Evolutionary conservation across 73 alveolate genomes (phyloP).

Genomic region (Blepharisma stoltei): DNA sequence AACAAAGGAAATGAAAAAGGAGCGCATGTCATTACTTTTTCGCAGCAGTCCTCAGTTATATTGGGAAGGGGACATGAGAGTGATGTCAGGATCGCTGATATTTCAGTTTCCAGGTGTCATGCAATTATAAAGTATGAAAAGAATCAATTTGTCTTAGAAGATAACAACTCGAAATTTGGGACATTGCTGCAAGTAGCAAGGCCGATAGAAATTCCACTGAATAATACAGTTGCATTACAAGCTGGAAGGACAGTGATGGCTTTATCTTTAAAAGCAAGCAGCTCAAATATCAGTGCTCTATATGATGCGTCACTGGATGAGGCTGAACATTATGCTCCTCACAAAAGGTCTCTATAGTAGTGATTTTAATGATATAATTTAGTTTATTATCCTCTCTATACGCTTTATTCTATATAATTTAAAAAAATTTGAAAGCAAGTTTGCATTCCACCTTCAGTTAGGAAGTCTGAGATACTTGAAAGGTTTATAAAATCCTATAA

Average conservation of each 20-base stretch:
- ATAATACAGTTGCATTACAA: background rate
- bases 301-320: too few relatives aligned
- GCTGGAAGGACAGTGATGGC: constrained; percentile 14
- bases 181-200: constrained; percentile 52
- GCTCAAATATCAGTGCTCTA: too few relatives aligned
- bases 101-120: constrained; percentile 81
- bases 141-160: constrained; percentile 44
- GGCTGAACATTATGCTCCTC: too few relatives aligned
- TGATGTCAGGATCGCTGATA: constrained; percentile 73
- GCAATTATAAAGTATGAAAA: constrained; percentile 51
- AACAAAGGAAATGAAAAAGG: constrained; percentile 36
- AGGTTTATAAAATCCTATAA: too few relatives aligned
- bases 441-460: too few relatives aligned
- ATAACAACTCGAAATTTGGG: constrained; percentile 74
- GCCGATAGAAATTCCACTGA: background rate
- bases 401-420: too few relatives aligned
- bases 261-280: background rate
- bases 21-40: constrained; percentile 32
- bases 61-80: constrained; percentile 84
- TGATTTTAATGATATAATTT: too few relatives aligned
- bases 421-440: too few relatives aligned
- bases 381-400: too few relatives aligned
- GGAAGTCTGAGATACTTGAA: too few relatives aligned
- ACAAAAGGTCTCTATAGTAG: too few relatives aligned
- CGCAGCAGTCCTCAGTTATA: constrained; percentile 30